Conservation (phyloP, 1,139 yeast genomes). For the Trichomonascaceae sp. region DNA sequence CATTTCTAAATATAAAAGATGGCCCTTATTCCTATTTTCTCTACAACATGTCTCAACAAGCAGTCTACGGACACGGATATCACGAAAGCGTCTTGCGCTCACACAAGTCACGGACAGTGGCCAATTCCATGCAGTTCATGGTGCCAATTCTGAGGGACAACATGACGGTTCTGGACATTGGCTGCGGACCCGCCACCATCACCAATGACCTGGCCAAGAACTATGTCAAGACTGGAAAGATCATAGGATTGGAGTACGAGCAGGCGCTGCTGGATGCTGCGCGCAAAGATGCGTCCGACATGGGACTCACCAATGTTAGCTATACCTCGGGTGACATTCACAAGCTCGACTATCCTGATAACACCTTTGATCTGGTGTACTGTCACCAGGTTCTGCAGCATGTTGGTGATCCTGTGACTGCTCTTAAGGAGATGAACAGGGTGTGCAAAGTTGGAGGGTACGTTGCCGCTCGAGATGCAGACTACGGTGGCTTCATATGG, state of each 20-base stretch:
- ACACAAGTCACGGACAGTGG: constrained; percentile 29
- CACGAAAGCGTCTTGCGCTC: constrained; percentile 18
- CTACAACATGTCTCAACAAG: constrained; percentile 3
- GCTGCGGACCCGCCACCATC: constrained; percentile 34
- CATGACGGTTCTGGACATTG: constrained; percentile 29
- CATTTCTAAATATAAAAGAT: too few relatives aligned
- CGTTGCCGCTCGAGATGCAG: constrained; percentile 28
- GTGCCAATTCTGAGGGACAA: constrained; percentile 23
- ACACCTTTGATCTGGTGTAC: constrained; percentile 29
- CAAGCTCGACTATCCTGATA: constrained; percentile 26
- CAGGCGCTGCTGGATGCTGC: constrained; percentile 22
- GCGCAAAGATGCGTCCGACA: constrained; percentile 9
- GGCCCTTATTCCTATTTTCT: neutral
- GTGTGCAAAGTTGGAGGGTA: constrained; percentile 18
- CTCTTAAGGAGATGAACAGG: constrained; percentile 17
- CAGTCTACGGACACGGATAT: constrained; percentile 16
- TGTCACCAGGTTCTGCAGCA: constrained; percentile 32
- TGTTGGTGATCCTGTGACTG: constrained; percentile 24
- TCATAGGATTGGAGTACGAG: constrained; percentile 29
- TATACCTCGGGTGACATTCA: constrained; percentile 26
- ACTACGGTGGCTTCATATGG: constrained; percentile 15
- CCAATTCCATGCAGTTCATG: constrained; percentile 23
- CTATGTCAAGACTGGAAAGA: constrained; percentile 20
- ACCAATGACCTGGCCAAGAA: constrained; percentile 28
- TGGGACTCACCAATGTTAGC: constrained; percentile 16